Evolutionary conservation across 2,329 filamentous ascomycete species (phyloP).

Genomic region (Cryphonectria nitschkei): DNA sequence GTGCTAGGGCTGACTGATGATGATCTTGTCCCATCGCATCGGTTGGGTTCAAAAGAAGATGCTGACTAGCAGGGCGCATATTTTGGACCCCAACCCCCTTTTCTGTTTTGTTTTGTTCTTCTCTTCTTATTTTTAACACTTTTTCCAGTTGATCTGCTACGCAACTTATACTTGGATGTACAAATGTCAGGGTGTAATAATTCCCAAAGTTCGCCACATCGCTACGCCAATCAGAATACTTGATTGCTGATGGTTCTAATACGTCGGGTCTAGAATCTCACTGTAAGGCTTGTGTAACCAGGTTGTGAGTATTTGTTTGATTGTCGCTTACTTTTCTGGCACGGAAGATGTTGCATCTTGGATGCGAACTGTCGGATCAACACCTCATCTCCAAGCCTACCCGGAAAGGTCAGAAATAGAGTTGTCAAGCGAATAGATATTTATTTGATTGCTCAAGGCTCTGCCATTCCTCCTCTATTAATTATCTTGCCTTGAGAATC

Average conservation of each 20-base stretch:
- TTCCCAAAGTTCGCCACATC: too few species aligned
- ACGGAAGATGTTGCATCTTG: background rate
- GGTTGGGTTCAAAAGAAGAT: background rate
- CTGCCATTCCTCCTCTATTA: background rate
- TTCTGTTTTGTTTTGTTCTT: background rate
- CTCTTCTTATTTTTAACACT: background rate
- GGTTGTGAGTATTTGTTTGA: background rate
- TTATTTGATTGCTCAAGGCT: background rate
- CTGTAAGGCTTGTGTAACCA: background rate
- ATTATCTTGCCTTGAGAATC: too few species aligned
- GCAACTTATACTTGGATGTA: too few species aligned
- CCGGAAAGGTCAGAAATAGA: too few species aligned
- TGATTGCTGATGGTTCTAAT: background rate
- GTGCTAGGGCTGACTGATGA: background rate
- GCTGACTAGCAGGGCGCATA: background rate
- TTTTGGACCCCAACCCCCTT: background rate
- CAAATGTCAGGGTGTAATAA: too few species aligned
- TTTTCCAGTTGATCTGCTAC: background rate
- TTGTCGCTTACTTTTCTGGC: background rate
- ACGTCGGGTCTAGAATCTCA: too few species aligned
- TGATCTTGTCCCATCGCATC: background rate
- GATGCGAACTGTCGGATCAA: background rate
- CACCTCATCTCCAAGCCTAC: background rate
- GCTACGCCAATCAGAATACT: background rate
- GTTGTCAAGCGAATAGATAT: too few species aligned